phyloP scores from a whole-genome alignment of 768 basidiomycete genomes.

The Lactarius hatsudake region DNA sequence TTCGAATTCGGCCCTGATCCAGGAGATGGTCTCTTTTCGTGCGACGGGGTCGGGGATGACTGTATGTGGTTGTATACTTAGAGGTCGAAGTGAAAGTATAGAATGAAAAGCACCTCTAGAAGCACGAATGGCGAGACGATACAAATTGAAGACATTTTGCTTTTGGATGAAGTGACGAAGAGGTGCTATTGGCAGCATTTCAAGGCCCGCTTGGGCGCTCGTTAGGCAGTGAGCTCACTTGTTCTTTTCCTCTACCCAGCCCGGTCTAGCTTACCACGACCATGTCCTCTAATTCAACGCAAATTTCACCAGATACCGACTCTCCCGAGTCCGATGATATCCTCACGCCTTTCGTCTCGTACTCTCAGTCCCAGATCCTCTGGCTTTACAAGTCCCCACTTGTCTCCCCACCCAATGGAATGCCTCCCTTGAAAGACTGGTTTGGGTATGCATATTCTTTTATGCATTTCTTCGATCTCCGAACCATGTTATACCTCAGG shows the following conservation, averaged over 20 bases:
- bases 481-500: conserved; percentile 31
- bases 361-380: conserved; percentile 68
- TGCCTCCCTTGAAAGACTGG: conserved; percentile 85
- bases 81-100: conserved; percentile 11
- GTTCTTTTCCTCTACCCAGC: conserved; percentile 3
- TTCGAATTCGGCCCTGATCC: conserved; percentile 75
- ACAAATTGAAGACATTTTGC: conserved; percentile 57
- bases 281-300: conserved; percentile 17
- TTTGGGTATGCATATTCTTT: conserved; percentile 63
- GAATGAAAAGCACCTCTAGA: conserved; percentile 50
- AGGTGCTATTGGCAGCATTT: conserved; percentile 34
- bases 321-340: conserved; percentile 28
- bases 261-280: conserved; percentile 2
- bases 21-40: conserved; percentile 62
- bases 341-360: conserved; percentile 46
- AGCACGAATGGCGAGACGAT: conserved; percentile 66
- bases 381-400: conserved; percentile 71
- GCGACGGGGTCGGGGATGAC: conserved; percentile 61
- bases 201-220: conserved; percentile 21
- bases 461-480: conserved; percentile 17
- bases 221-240: conserved; percentile 2
- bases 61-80: conserved; percentile 32
- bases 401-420: conserved; percentile 63
- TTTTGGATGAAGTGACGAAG: conserved; percentile 64
- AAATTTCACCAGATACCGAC: conserved; percentile 16